Base-by-base conservation (phyloP, 2,329 filamentous ascomycete genomes). In the Parafenestella ontariensis region DNA sequence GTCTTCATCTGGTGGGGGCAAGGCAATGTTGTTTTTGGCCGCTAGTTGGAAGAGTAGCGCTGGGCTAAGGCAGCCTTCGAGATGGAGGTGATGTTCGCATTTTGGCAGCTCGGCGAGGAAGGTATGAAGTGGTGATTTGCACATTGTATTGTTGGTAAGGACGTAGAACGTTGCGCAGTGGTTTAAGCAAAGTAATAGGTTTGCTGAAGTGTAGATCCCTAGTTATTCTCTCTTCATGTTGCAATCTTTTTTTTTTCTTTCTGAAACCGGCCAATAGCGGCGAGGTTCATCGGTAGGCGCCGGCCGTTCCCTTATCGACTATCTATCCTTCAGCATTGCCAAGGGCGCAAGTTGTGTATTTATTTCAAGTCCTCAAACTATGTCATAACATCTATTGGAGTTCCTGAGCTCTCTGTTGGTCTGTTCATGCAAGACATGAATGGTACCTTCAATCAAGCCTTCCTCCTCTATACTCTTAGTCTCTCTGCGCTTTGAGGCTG, bases 41-140 rank as follows among this genome's bases (percentile, higher is more conserved):
- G 90, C 88, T 5, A 94, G 85, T 26, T 79, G 69, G 78, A 92
- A 93, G 58, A 92, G 84, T 34, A 92, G 80, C 50, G 82, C 77
- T 1, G 90, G 89, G 36, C 87, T 86, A 33, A 94, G 82, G 11
- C 88, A 88, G 50, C 90, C 90, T 75, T 93, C 90, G 29, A 94
- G 82, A 71, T 94, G 90, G 49, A 93, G 84, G 76, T 93, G 90
- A 70, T 92, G 90, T 73, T 94, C 90, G 76, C 88, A 90, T 79
- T 93, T 93, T 59, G 90, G 90, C 26, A 93, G 83, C 33, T 60
- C 57, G 3, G 56, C 52, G 17, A 67, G 54, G 41, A 70, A 66
- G 13, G 51, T 36, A 54, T 69, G 68, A 42, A 60, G 47, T 11
- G 50, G 39, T 17, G 58, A 46, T 55, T 65, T 59, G 44, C 60